phyloP scores from a whole-genome alignment of 257 asterid genomes.

The Fraxinus excelsior region DNA sequence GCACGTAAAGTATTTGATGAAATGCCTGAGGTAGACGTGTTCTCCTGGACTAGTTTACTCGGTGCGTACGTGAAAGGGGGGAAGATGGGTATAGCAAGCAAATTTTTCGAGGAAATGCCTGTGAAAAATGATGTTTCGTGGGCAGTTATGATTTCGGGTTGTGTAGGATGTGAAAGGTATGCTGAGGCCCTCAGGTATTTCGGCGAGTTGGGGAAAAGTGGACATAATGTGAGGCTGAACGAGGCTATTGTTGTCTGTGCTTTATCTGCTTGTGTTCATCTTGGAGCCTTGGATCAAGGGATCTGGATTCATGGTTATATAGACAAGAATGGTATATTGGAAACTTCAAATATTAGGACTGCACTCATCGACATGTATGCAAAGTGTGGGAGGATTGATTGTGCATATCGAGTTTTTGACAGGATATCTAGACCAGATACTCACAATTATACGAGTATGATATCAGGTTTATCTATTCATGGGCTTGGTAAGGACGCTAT shows the following conservation, averaged over 20 bases:
- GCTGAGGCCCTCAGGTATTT: slow-evolving; percentile 54
- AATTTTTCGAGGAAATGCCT: slow-evolving; percentile 55
- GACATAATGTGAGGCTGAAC: slow-evolving; percentile 48
- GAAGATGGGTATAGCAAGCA: slow-evolving; percentile 51
- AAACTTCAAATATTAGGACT: slow-evolving; percentile 52
- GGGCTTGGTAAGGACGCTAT: slow-evolving; percentile 67
- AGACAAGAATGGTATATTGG: slow-evolving; percentile 26
- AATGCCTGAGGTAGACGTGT: slow-evolving; percentile 67
- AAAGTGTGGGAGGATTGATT: slow-evolving; percentile 70
- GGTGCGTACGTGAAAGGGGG: slow-evolving; percentile 59
- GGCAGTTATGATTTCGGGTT: slow-evolving; percentile 74
- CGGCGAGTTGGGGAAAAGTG: slow-evolving; percentile 41
- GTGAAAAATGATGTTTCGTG: slow-evolving; percentile 74
- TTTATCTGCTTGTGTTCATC: slow-evolving; percentile 82
- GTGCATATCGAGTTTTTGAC: slow-evolving; percentile 51
- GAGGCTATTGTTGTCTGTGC: slow-evolving; percentile 83
- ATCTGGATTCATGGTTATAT: slow-evolving; percentile 56
- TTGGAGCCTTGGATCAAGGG: slow-evolving; percentile 74
- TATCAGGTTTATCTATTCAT: slow-evolving; percentile 64
- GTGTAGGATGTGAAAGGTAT: slow-evolving; percentile 50
- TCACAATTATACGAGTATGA: slow-evolving; percentile 72
- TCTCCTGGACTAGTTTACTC: slow-evolving; percentile 74
- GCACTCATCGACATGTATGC: slow-evolving; percentile 87
- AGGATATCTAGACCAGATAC: slow-evolving; percentile 43
- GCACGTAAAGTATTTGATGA: slow-evolving; percentile 58